phyloP scores from a whole-genome alignment of 208 protist genomes.

The Wallacemonas rigidus region DNA sequence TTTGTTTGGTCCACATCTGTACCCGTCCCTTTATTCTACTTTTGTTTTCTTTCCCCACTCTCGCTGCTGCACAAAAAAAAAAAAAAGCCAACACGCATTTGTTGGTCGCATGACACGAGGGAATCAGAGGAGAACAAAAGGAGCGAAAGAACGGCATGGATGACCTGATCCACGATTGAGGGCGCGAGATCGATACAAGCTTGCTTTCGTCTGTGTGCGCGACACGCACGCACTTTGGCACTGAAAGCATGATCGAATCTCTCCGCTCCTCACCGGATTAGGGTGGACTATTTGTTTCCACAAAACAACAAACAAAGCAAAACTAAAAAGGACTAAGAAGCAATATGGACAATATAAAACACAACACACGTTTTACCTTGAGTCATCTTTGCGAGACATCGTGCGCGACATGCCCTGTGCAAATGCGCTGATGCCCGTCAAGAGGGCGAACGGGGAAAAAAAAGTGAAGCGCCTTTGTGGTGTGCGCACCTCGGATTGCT shows the following conservation, averaged over 20 bases:
- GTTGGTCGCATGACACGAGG: too few relatives aligned
- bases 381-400: neutral
- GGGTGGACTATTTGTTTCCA: neutral
- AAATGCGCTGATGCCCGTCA: neutral
- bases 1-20: conserved; percentile 10
- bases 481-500: conserved; percentile 41
- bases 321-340: conserved; percentile 23
- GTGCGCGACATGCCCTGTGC: neutral
- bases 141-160: too few relatives aligned
- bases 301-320: conserved; percentile 4
- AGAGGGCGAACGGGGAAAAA: neutral
- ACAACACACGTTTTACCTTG: neutral
- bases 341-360: conserved; percentile 1
- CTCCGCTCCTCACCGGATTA: neutral
- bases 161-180: too few relatives aligned
- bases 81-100: too few relatives aligned
- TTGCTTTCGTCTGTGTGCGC: too few relatives aligned
- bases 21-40: conserved; percentile 15
- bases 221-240: too few relatives aligned
- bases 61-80: too few relatives aligned
- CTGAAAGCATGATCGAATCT: too few relatives aligned
- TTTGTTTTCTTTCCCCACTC: neutral
- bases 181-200: too few relatives aligned
- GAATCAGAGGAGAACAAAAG: too few relatives aligned
- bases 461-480: conserved; percentile 44